Percentiles rank a stretch among this genome's conserved stretches.
phyloP scores from a whole-genome alignment of 148 eudicot genomes.

The Amaranthus hypochondriacus region DNA sequence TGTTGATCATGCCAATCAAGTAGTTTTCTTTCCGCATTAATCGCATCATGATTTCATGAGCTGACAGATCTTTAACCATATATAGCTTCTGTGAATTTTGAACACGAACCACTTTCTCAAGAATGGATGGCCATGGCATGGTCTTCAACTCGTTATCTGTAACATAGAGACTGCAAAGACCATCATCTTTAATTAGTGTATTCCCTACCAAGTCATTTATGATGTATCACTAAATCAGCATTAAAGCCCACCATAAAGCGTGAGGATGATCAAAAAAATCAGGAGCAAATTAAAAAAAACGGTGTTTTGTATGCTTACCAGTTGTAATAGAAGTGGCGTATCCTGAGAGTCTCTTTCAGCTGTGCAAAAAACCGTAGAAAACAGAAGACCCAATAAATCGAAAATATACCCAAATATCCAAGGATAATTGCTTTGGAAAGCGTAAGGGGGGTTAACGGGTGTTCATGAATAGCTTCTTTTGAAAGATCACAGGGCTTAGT shows the following conservation, averaged over 20 bases:
- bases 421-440: constrained; percentile 69
- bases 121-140: constrained; percentile 81
- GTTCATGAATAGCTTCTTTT: constrained; percentile 82
- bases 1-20: constrained; percentile 95
- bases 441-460: constrained; percentile 83
- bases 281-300: not conserved
- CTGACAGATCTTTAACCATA: constrained; percentile 85
- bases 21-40: constrained; percentile 96
- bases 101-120: constrained; percentile 73
- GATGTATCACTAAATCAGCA: not conserved
- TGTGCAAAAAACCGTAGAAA: constrained; percentile 86
- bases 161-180: constrained; percentile 70
- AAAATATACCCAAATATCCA: constrained; percentile 81
- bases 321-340: constrained; percentile 74
- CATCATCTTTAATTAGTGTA: not conserved
- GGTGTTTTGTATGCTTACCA: constrained; percentile 39
- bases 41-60: constrained; percentile 87
- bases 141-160: constrained; percentile 88
- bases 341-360: constrained; percentile 64
- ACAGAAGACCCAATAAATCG: constrained; percentile 76
- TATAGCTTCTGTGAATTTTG: constrained; percentile 66
- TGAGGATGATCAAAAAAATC: not conserved
- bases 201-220: too few relatives aligned
- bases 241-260: not conserved
- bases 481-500: constrained; percentile 76